Evolutionary conservation across 75 land plant genomes (phyloP).

Genomic region (Selaginella tamariscina): DNA sequence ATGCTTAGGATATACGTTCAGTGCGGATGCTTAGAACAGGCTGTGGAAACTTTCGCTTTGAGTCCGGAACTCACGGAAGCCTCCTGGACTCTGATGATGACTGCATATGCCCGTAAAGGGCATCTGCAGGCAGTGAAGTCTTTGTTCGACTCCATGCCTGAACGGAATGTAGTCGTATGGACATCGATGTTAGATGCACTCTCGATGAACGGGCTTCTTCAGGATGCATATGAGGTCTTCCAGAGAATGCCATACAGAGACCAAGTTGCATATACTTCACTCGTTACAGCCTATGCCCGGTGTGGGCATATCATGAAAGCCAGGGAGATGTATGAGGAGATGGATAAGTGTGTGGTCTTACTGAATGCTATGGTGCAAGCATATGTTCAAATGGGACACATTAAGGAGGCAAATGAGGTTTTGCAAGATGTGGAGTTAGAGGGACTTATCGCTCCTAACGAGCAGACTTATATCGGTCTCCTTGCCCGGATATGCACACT

Average conservation of each 20-base stretch:
- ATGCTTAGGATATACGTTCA: not conserved
- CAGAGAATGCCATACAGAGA: not conserved
- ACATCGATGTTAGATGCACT: not conserved
- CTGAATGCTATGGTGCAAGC: not conserved
- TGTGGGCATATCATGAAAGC: not conserved
- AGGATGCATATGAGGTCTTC: not conserved
- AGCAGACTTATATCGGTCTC: not conserved
- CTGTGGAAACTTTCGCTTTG: not conserved
- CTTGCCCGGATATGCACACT: not conserved
- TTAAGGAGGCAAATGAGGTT: not conserved
- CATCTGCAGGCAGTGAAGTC: not conserved
- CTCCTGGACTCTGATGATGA: not conserved
- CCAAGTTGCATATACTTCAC: not conserved
- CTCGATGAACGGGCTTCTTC: not conserved
- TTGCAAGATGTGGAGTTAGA: not conserved
- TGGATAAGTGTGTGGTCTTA: not conserved
- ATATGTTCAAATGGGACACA: not conserved
- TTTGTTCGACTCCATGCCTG: conserved; percentile 1
- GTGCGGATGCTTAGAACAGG: not conserved
- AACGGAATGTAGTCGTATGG: not conserved
- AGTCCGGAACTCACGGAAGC: not conserved
- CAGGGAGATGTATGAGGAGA: not conserved
- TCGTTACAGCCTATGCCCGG: not conserved
- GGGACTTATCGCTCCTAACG: not conserved
- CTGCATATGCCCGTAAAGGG: not conserved